Evolutionary conservation across 352 stramenopile genomes (phyloP).

Genomic region (Pythium dissimile): DNA sequence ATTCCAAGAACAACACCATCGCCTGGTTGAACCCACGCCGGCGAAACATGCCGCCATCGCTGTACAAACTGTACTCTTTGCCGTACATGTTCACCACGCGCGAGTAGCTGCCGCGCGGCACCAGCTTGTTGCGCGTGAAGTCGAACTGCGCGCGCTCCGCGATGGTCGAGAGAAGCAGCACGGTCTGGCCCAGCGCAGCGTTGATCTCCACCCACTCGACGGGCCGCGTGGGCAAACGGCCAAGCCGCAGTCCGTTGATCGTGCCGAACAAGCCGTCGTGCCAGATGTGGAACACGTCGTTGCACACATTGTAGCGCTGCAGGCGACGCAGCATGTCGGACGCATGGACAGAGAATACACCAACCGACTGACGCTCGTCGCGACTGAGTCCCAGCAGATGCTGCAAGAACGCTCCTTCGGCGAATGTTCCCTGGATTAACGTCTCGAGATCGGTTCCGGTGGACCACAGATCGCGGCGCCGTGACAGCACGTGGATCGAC

Average conservation of each 20-base stretch:
- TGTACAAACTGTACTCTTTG: slow-evolving; percentile 79
- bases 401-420: slow-evolving; percentile 72
- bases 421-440: slow-evolving; percentile 68
- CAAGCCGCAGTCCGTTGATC: slow-evolving; percentile 87
- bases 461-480: slow-evolving; percentile 69
- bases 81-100: slow-evolving; percentile 84
- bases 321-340: slow-evolving; percentile 76
- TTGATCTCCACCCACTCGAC: slow-evolving; percentile 92
- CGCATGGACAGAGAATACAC: slow-evolving; percentile 74
- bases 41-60: slow-evolving; percentile 84
- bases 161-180: slow-evolving; percentile 82
- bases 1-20: slow-evolving; percentile 89
- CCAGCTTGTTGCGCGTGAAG: slow-evolving; percentile 78
- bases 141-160: slow-evolving; percentile 75
- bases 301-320: slow-evolving; percentile 86
- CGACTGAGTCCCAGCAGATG: slow-evolving; percentile 66
- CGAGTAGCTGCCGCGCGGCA: slow-evolving; percentile 83
- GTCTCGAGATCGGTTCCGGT: slow-evolving; percentile 68
- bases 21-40: slow-evolving; percentile 90
- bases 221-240: slow-evolving; percentile 69
- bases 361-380: slow-evolving; percentile 72
- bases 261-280: slow-evolving; percentile 87
- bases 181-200: slow-evolving; percentile 78
- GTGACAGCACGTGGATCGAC: slow-evolving; percentile 43
- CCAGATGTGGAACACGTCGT: slow-evolving; percentile 92